Conservation (phyloP, 2,329 filamentous ascomycete species). For the Capronia epimyces region DNA sequence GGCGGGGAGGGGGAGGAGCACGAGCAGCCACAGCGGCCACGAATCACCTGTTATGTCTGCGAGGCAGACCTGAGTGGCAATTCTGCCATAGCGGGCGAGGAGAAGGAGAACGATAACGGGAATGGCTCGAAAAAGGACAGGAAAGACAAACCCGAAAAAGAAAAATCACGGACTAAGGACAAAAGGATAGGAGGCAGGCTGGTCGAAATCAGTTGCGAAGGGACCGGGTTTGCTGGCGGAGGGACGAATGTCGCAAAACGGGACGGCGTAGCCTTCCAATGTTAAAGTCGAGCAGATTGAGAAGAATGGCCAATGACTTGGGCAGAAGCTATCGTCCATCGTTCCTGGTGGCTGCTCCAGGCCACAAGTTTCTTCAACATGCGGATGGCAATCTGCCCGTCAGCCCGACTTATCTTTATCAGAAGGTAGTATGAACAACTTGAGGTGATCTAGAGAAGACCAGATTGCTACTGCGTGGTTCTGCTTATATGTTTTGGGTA, state of each 20-base stretch:
- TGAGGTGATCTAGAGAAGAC: background rate
- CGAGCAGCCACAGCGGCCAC: conserved; percentile 39
- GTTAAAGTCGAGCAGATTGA: conserved; percentile 43
- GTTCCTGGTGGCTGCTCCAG: no score
- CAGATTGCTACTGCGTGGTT: background rate
- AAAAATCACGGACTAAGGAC: conserved; percentile 35
- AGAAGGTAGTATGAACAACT: background rate
- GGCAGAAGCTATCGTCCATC: background rate
- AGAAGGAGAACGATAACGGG: background rate
- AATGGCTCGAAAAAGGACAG: conserved; percentile 13
- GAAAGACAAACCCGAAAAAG: conserved; percentile 35
- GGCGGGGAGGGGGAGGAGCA: no score
- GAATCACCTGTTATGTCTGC: conserved; percentile 75
- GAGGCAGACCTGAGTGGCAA: conserved; percentile 63
- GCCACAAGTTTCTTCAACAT: no score
- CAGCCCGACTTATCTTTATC: no score
- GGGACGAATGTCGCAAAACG: conserved; percentile 78
- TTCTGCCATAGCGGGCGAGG: conserved; percentile 27
- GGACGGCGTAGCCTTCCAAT: conserved; percentile 74
- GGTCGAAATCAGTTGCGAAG: conserved; percentile 75
- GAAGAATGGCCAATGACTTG: background rate
- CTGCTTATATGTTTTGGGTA: conserved; percentile 1
- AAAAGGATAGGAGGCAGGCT: conserved; percentile 58
- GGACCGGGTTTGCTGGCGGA: conserved; percentile 87
- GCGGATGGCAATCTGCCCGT: no score